Conservation (phyloP, 2,329 filamentous ascomycete genomes). For the Aspergillus eucalypticola region DNA sequence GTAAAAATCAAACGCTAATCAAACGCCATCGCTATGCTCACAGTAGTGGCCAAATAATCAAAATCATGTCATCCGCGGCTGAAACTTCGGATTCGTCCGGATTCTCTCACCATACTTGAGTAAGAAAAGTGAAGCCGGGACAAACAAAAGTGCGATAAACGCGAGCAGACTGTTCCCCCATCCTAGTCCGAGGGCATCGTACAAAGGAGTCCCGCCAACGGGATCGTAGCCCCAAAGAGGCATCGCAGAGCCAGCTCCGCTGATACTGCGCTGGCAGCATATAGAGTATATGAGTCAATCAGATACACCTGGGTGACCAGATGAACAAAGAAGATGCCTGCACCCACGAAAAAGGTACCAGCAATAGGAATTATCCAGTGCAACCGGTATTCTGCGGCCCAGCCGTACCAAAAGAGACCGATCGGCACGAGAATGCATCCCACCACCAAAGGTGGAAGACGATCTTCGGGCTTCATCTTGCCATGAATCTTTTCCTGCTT, state of each 20-base stretch:
- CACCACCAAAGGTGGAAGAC: slow-evolving; percentile 53
- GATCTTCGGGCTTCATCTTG: slow-evolving; percentile 47
- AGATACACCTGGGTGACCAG: slow-evolving; percentile 19
- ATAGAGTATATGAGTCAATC: slow-evolving; percentile 19
- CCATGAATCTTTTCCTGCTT: slow-evolving; percentile 13
- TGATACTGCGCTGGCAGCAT: slow-evolving; percentile 18
- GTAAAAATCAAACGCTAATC: no score
- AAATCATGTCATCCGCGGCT: slow-evolving; percentile 13
- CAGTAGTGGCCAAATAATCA: neutral
- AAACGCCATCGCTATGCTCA: slow-evolving; percentile 2
- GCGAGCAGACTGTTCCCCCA: slow-evolving; percentile 20
- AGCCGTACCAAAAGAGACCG: slow-evolving; percentile 28
- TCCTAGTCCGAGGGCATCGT: slow-evolving; percentile 16
- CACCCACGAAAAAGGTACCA: slow-evolving; percentile 34
- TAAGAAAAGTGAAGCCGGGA: slow-evolving; percentile 12
- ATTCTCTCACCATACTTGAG: slow-evolving; percentile 19
- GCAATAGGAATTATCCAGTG: slow-evolving; percentile 27
- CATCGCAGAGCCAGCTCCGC: slow-evolving; percentile 19
- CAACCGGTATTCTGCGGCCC: slow-evolving; percentile 18
- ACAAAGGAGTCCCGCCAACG: slow-evolving; percentile 16
- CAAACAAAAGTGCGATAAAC: slow-evolving; percentile 18
- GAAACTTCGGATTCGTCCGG: slow-evolving; percentile 19
- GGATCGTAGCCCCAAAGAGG: slow-evolving; percentile 18
- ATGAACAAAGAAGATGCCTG: slow-evolving; percentile 30
- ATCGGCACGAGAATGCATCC: slow-evolving; percentile 53